Evolutionary conservation across 108 stramenopile genomes (phyloP), one percentile per base, ranked within the genome.

Genomic region (Phaeodactylum tricornutum): DNA sequence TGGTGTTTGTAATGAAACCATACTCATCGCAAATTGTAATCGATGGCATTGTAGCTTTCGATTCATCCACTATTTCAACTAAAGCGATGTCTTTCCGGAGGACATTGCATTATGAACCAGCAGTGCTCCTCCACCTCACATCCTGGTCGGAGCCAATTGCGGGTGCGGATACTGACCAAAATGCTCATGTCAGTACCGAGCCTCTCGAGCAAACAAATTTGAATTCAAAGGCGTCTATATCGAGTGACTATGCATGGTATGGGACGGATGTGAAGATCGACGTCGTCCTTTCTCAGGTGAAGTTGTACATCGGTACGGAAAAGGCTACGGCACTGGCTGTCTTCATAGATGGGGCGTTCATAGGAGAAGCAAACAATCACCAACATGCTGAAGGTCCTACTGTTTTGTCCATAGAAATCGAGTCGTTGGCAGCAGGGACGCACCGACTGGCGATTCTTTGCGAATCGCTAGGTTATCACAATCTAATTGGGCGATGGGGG

Each of bases 241-340:
- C 37, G 33, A 74, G 69, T 40, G 70, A 79, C 43, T 79, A 74
- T 55, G 50, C 72, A 6, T 79, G 78, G 78, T 80, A 80, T 50
- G 50, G 52, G 19, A 61, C 67, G 4, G 22, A 27, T 3, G 59
- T 74, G 20, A 29, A 24, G 14, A 1, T 67, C 19, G 47, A 50
- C 9, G 28, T 24, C 38, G 39, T 15, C 24, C n/a, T 57, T 42
- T 25, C 44, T 2, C 26, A 55, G 16, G 50, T 53, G 23, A 55
- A 21, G 15, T 29, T 78, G 8, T 43, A 32, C 3, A 31, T 78
- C 15, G 68, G 65, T 15, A 55, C 63, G 8, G 54, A 61, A 51
- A 53, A 55, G 29, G 70, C 67, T 14, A 68, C 32, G 9, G 74
- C 57, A 3, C 29, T 80, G 15, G 32, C 62, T 27, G 71, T 69